Conservation (phyloP, 2,329 filamentous ascomycete species). For the Harringtonia lauricola region DNA sequence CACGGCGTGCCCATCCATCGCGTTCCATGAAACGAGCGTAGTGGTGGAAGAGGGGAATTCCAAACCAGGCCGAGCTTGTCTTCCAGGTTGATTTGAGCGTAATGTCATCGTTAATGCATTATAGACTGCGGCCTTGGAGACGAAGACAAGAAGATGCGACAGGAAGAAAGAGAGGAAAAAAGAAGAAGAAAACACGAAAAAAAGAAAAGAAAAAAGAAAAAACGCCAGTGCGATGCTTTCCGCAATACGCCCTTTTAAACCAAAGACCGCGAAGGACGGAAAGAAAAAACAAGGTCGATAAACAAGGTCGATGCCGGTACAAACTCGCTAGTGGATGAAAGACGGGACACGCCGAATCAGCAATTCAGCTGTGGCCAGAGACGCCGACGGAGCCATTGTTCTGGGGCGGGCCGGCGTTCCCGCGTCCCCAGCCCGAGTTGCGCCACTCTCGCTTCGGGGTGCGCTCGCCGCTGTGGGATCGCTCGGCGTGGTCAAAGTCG, state of each 20-base stretch:
- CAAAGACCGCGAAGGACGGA: neutral
- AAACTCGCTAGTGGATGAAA: neutral
- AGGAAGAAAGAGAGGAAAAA: neutral
- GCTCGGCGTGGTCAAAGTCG: conserved; percentile 33
- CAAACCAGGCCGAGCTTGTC: neutral
- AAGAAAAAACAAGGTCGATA: neutral
- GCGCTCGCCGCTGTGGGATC: conserved; percentile 26
- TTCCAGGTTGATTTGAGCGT: neutral
- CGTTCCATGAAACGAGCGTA: too few species aligned
- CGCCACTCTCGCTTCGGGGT: conserved; percentile 42
- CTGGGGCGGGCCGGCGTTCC: conserved; percentile 15
- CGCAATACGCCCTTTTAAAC: neutral
- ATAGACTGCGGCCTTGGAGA: too few species aligned
- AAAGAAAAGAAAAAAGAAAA: neutral
- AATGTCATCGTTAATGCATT: too few species aligned
- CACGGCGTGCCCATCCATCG: too few species aligned
- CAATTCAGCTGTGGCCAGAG: conserved; percentile 27
- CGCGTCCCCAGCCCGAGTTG: conserved; percentile 43
- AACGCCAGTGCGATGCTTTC: conserved; percentile 1
- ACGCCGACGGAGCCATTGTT: conserved; percentile 36
- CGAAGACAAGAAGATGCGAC: neutral
- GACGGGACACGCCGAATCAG: too few species aligned
- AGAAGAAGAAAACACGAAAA: neutral
- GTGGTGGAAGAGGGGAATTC: too few species aligned
- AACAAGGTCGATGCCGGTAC: too few species aligned